Conservation (phyloP, 1,284 basidiomycete genomes). For the Naganishia sp. region DNA sequence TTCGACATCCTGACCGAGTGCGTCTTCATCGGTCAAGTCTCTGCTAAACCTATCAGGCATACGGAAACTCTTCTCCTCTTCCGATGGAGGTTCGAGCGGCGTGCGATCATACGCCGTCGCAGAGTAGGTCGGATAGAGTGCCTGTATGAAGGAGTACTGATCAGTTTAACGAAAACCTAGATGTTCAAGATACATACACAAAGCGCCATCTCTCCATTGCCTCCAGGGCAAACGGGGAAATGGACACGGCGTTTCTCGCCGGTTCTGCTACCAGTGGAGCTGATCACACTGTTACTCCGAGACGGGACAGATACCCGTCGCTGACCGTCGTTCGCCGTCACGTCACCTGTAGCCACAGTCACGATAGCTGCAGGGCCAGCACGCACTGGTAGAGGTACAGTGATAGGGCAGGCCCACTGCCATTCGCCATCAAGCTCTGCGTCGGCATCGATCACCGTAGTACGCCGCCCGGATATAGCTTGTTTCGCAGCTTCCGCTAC, state of each 20-base stretch:
- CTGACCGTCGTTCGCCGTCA: neutral
- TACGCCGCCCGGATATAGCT: neutral
- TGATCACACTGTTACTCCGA: constrained; percentile 19
- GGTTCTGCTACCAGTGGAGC: constrained; percentile 8
- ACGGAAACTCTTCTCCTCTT: constrained; percentile 50
- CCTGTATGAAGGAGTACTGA: constrained; percentile 36
- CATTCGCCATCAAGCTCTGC: constrained; percentile 24
- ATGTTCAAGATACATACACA: constrained; percentile 55
- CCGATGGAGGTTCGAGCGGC: constrained; percentile 53
- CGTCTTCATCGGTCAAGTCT: constrained; percentile 20
- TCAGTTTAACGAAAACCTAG: neutral
- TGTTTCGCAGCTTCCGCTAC: neutral
- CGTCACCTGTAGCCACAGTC: neutral
- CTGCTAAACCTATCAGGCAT: constrained; percentile 49
- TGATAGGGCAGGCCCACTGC: constrained; percentile 23
- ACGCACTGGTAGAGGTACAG: constrained; percentile 12
- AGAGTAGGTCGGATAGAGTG: constrained; percentile 51
- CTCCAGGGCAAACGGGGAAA: constrained; percentile 66
- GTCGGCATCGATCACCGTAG: neutral
- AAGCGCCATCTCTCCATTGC: constrained; percentile 71
- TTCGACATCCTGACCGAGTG: neutral
- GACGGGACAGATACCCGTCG: neutral
- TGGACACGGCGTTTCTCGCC: constrained; percentile 23
- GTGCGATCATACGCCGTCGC: constrained; percentile 54
- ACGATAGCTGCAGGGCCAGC: neutral